Conservation (phyloP, 2,329 filamentous ascomycete species). For the Fusarium proliferatum region DNA sequence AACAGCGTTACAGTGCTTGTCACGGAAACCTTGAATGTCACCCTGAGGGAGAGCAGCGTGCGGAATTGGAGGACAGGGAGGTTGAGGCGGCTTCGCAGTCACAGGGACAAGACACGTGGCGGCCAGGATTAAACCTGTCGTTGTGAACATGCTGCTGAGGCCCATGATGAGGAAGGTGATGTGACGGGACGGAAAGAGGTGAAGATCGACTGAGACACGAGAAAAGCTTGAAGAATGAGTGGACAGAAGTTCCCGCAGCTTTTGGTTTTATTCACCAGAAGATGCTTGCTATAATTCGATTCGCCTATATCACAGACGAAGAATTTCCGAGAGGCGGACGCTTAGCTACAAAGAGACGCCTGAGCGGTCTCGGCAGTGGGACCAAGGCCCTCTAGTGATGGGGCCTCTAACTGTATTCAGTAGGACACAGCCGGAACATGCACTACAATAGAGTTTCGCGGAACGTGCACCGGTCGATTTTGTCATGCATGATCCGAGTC, state of each 20-base stretch:
- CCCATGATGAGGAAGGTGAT: conserved; percentile 29
- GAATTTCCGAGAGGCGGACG: conserved; percentile 17
- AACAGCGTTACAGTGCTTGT: conserved; percentile 49
- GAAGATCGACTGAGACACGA: conserved; percentile 25
- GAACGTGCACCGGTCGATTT: neutral
- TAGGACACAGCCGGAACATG: neutral
- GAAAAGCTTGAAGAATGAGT: neutral
- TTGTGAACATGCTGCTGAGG: conserved; percentile 18
- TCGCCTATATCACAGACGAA: conserved; percentile 3
- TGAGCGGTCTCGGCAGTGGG: conserved; percentile 8
- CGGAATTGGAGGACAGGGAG: conserved; percentile 11
- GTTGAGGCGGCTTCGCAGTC: neutral
- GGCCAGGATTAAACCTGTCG: conserved; percentile 30
- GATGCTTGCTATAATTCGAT: neutral
- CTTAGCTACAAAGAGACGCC: neutral
- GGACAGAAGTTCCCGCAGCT: neutral
- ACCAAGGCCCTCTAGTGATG: neutral
- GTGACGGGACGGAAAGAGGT: conserved; percentile 12
- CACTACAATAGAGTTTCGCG: neutral
- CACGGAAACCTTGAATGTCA: conserved; percentile 50
- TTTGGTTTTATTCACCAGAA: neutral
- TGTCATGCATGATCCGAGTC: neutral
- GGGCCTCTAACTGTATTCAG: neutral
- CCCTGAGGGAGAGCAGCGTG: conserved; percentile 44
- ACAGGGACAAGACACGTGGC: conserved; percentile 20